These are phyloP conservation scores for Kwoniella europaea DNA, from an alignment of 768 basidiomycete species.

Conservation along the genomic window DNA sequence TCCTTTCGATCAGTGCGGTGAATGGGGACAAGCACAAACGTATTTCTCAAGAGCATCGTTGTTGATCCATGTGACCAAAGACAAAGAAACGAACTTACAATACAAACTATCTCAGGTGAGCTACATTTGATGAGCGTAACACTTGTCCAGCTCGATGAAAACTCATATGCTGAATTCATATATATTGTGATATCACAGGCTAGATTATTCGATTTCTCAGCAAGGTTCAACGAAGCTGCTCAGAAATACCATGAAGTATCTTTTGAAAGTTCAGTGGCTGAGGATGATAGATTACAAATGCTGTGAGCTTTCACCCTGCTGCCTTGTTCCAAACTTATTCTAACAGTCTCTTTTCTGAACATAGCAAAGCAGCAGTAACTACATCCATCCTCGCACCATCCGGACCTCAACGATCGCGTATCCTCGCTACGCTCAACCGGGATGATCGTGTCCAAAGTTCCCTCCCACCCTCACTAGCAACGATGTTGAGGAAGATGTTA, in stretches of 20 bases:
- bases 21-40: slow-evolving; percentile 95
- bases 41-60: slow-evolving; percentile 96
- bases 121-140: background rate
- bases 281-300: slow-evolving; percentile 87
- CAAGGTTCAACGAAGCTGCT: slow-evolving; percentile 93
- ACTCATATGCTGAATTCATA: too few relatives aligned
- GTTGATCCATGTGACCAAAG: slow-evolving; percentile 76
- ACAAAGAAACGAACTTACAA: slow-evolving; percentile 69
- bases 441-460: slow-evolving; percentile 75
- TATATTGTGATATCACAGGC: slow-evolving; percentile 65
- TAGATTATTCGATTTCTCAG: slow-evolving; percentile 85
- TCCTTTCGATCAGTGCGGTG: slow-evolving; percentile 67
- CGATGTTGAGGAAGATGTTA: slow-evolving; percentile 95
- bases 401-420: slow-evolving; percentile 91
- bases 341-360: background rate
- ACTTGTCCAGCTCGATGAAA: too few relatives aligned
- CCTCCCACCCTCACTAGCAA: slow-evolving; percentile 38
- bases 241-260: slow-evolving; percentile 92
- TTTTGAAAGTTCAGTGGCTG: slow-evolving; percentile 87
- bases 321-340: background rate
- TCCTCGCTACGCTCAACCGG: slow-evolving; percentile 88
- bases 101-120: slow-evolving; percentile 56
- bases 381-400: slow-evolving; percentile 97
- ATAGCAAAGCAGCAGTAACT: slow-evolving; percentile 76
- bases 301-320: slow-evolving; percentile 66